Conservation (phyloP, 306 rosid genomes). For the Dryas alaskensis region DNA sequence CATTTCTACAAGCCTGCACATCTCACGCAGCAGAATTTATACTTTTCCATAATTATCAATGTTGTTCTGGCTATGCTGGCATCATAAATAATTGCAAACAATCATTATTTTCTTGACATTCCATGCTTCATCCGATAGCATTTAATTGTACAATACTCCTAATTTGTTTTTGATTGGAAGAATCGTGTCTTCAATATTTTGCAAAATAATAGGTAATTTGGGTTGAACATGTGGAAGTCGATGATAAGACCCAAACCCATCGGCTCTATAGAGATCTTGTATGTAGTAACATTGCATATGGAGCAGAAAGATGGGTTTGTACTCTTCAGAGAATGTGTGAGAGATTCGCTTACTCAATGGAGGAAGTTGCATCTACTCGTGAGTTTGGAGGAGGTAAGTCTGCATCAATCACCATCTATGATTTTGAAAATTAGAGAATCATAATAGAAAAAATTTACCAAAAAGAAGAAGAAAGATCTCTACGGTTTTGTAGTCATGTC, state of each 20-base stretch:
- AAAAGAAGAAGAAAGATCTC: not conserved
- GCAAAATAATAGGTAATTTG: slow-evolving; percentile 47
- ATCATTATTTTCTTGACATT: not conserved
- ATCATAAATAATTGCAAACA: not conserved
- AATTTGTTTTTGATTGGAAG: not conserved
- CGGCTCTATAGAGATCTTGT: slow-evolving; percentile 44
- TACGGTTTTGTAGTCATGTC: not conserved
- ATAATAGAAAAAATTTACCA: not conserved
- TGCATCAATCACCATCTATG: not conserved
- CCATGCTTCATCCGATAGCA: not conserved
- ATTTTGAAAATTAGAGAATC: not conserved
- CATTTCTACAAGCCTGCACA: not conserved
- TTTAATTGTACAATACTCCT: not conserved
- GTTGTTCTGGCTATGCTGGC: not conserved
- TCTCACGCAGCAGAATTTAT: not conserved
- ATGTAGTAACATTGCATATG: slow-evolving; percentile 38
- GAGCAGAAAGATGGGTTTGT: slow-evolving; percentile 68
- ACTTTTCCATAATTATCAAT: not conserved
- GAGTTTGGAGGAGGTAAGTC: slow-evolving; percentile 41
- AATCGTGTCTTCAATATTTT: not conserved
- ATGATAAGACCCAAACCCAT: slow-evolving; percentile 47
- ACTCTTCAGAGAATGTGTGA: slow-evolving; percentile 70
- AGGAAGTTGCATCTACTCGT: slow-evolving; percentile 10
- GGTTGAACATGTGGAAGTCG: slow-evolving; percentile 74
- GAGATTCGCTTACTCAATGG: slow-evolving; percentile 30